A percentile compares a stretch with the other conserved stretches of the same genome.
These are phyloP conservation scores for Chlorencoelia australis DNA, from an alignment of 2,329 filamentous ascomycete species.

Conservation along the genomic window DNA sequence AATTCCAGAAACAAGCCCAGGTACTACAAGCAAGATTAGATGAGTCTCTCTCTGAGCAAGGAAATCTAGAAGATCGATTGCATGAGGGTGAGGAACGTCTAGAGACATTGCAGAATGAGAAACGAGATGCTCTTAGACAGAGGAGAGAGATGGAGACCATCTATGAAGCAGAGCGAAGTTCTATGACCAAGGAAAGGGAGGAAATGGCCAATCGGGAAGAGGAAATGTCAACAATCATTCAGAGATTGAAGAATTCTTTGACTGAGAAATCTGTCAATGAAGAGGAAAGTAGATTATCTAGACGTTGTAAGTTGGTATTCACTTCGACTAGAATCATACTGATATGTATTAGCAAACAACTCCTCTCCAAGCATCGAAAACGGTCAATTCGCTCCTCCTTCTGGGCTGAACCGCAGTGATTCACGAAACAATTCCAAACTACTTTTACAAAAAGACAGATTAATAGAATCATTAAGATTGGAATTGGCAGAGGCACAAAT, in stretches of 20 bases:
- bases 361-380: conserved; percentile 61
- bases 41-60: conserved; percentile 73
- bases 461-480: conserved; percentile 84
- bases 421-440: conserved; percentile 84
- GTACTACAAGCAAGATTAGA: conserved; percentile 79
- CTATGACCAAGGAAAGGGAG: conserved; percentile 85
- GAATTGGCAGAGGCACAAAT: conserved; percentile 93
- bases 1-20: conserved; percentile 74
- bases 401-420: conserved; percentile 75
- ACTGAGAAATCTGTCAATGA: conserved; percentile 57
- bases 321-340: conserved; percentile 5
- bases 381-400: conserved; percentile 77
- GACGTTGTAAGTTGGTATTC: conserved; percentile 41
- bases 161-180: conserved; percentile 81
- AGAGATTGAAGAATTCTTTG: conserved; percentile 81
- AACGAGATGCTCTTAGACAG: conserved; percentile 72
- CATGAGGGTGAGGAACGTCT: conserved; percentile 81
- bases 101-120: conserved; percentile 72
- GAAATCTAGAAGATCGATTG: conserved; percentile 74
- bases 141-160: conserved; percentile 87
- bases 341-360: conserved; percentile 30
- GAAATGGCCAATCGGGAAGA: conserved; percentile 76
- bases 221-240: conserved; percentile 82
- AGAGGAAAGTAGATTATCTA: conserved; percentile 45
- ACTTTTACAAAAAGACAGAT: conserved; percentile 87